Evolutionary conservation across 768 basidiomycete species (phyloP), one percentile per base, ranked within the genome.

Genomic region (Pleurotus djamor): DNA sequence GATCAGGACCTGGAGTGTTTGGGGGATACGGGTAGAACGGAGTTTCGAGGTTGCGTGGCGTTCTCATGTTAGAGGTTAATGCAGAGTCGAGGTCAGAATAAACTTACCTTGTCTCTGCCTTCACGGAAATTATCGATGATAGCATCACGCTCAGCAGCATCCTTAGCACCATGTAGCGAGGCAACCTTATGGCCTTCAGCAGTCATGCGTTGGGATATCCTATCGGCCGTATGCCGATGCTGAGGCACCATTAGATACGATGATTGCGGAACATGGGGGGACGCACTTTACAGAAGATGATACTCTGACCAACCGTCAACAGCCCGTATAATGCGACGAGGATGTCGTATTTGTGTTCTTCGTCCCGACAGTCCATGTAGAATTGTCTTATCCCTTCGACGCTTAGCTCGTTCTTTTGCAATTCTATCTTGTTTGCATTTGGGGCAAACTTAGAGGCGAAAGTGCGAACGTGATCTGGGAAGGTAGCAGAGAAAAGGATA

Each of bases 401-500:
- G 32, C 89, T 91, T 48, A 99, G 82, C 69, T 99, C 97, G 69
- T 96, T 94, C 69, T 87, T 89, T 74, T 94, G 87, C 37, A 99
- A 81, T 74, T 94, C 91, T 66, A 99, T 98, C 78, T 96, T 94
- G 82, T 99, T 98, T 62, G 97, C 91, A 37, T 81, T 82, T 0
- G 97, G 96, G 13, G 96, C 96, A 71, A 98, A 96, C 66, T 92
- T 92, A 65, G 81, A 82, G 14, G 97, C 96, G 70, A 96, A 98
- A n/a, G 73, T 74, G 52, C 94, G 90, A 62, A 98, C 96, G 61
- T 91, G 83, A 68, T 96, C 94, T 17, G 94, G 92, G 83, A 98
- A 99, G 4, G 97, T 99, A 33, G 97, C 97, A 0, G 96, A 98
- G 80, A 99, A 99, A 54, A 98, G 87, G 60, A 98, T 87, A 64